Evolutionary conservation across 768 basidiomycete genomes (phyloP).

Genomic region (Leccinum disarticulatum): DNA sequence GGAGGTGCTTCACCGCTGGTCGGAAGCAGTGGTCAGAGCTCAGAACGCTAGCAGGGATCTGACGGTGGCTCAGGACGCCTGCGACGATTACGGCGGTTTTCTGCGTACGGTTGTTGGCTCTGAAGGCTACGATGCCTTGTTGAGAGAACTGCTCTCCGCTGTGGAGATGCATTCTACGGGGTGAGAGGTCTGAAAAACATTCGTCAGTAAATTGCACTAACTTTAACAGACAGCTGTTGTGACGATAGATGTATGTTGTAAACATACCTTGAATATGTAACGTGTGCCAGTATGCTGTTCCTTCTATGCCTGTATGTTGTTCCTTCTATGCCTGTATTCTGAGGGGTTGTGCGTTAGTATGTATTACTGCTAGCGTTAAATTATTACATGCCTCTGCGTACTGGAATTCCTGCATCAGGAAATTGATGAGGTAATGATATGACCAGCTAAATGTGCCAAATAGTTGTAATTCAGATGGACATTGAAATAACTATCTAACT

Average conservation of each 20-base stretch:
- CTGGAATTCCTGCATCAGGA: no score
- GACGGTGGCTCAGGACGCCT: neutral
- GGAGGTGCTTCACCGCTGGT: neutral
- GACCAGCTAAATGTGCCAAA: no score
- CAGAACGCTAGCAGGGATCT: neutral
- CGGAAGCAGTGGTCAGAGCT: neutral
- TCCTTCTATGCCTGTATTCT: no score
- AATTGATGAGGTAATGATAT: no score
- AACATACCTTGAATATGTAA: neutral
- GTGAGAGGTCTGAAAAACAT: neutral
- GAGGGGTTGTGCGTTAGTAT: no score
- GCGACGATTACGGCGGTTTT: neutral
- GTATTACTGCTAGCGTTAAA: no score
- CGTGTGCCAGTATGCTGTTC: neutral
- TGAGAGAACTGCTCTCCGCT: neutral
- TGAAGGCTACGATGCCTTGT: neutral
- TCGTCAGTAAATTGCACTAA: neutral
- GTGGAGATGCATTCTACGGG: neutral
- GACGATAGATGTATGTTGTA: neutral
- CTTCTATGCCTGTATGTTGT: no score
- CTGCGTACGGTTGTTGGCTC: neutral
- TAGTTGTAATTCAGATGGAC: no score
- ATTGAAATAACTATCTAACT: no score
- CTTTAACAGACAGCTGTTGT: neutral
- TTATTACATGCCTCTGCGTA: no score